Conservation (phyloP, 2,329 filamentous ascomycete genomes). For the Pseudopithomyces maydicus region DNA sequence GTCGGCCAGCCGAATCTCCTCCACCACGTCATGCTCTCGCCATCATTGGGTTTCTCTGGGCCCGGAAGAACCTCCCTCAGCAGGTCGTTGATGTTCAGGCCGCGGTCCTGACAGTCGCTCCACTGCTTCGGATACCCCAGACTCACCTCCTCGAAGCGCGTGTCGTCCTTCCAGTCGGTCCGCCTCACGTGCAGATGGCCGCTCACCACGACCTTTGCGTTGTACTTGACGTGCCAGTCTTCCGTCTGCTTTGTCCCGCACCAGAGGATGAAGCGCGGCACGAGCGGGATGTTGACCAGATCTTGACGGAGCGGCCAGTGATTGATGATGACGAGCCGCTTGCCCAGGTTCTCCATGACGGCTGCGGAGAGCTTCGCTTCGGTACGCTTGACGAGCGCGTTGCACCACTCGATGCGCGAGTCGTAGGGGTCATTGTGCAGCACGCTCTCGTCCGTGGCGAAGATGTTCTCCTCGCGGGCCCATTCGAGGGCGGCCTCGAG, state of each 20-base stretch:
- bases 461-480: constrained; percentile 52
- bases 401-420: constrained; percentile 53
- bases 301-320: constrained; percentile 55
- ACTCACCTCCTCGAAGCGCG: constrained; percentile 54
- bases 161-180: constrained; percentile 54
- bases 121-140: constrained; percentile 55
- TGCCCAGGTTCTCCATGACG: constrained; percentile 31
- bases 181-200: constrained; percentile 53
- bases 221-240: constrained; percentile 53
- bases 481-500: constrained; percentile 55
- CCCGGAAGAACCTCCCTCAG: constrained; percentile 54
- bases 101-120: constrained; percentile 49
- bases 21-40: constrained; percentile 32
- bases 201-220: constrained; percentile 53
- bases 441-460: constrained; percentile 53
- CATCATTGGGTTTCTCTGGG: constrained; percentile 34
- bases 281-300: constrained; percentile 48
- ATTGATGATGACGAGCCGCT: constrained; percentile 50
- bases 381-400: constrained; percentile 46
- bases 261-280: constrained; percentile 54
- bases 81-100: constrained; percentile 52
- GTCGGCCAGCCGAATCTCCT: constrained; percentile 30
- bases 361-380: constrained; percentile 48
- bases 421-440: constrained; percentile 53
- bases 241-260: constrained; percentile 55